Percentiles rank a stretch among this genome's conserved stretches.
Evolutionary conservation across 1,284 basidiomycete genomes (phyloP).

Genomic region (Stereum hirsutum): DNA sequence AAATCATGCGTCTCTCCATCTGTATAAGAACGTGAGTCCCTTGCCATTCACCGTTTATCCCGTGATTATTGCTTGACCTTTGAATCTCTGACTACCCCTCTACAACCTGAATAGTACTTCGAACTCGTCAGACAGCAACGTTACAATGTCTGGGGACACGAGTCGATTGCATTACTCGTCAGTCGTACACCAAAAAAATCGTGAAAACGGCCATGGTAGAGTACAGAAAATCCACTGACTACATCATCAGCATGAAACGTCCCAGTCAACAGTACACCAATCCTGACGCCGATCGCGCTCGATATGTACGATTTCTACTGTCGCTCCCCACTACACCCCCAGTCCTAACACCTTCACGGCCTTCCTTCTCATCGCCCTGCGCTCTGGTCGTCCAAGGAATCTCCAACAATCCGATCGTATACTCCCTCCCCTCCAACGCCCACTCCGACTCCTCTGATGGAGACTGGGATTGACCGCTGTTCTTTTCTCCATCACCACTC

Average conservation of each 20-base stretch:
- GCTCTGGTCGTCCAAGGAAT: constrained; percentile 12
- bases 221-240: not conserved
- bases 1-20: too few relatives aligned
- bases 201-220: not conserved
- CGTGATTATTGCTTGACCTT: too few relatives aligned
- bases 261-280: not conserved
- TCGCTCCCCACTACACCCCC: too few relatives aligned
- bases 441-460: constrained; percentile 1
- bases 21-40: too few relatives aligned
- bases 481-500: not conserved
- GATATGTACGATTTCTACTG: not conserved
- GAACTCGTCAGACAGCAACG: too few relatives aligned
- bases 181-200: too few relatives aligned
- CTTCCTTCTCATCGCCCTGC: not conserved
- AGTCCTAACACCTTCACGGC: not conserved
- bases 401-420: constrained; percentile 15
- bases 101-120: too few relatives aligned
- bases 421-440: constrained; percentile 13
- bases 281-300: not conserved
- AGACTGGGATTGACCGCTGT: not conserved
- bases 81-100: too few relatives aligned
- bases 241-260: not conserved
- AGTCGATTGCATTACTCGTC: too few relatives aligned
- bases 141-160: too few relatives aligned
- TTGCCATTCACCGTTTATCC: too few relatives aligned